Conservation (phyloP, 768 basidiomycete genomes). For the Steccherinum ochraceum region DNA sequence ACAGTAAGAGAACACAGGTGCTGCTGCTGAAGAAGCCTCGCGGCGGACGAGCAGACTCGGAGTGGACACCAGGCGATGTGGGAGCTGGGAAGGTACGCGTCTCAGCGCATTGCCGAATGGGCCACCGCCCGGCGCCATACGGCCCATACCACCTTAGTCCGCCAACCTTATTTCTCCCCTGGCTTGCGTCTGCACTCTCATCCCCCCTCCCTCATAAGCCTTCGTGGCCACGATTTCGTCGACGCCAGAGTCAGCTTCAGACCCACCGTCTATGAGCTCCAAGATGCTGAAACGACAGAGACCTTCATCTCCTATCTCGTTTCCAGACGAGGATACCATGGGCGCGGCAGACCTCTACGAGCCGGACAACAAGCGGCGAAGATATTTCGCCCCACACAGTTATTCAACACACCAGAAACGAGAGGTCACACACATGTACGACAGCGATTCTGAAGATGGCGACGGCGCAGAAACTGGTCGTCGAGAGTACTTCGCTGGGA, state of each 20-base stretch:
- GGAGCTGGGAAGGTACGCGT: no score
- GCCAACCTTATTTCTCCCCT: not conserved
- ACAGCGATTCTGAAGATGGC: conserved; percentile 18
- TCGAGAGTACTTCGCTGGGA: conserved; percentile 3
- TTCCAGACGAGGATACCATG: not conserved
- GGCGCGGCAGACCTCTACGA: conserved; percentile 8
- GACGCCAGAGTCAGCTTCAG: not conserved
- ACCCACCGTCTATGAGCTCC: not conserved
- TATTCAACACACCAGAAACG: not conserved
- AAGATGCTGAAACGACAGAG: conserved; percentile 53
- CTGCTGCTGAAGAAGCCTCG: no score
- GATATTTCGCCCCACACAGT: conserved; percentile 7
- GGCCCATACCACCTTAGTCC: not conserved
- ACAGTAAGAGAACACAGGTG: no score
- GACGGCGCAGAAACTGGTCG: conserved; percentile 3
- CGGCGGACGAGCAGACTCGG: not conserved
- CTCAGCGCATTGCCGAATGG: not conserved
- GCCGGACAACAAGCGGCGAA: conserved; percentile 10
- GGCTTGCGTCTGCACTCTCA: not conserved
- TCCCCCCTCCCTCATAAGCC: not conserved
- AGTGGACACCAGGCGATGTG: not conserved
- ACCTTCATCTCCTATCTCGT: conserved; percentile 35
- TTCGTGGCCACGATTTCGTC: not conserved
- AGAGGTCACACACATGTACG: not conserved
- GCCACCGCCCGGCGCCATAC: not conserved